phyloP scores from a whole-genome alignment of 192 early-diverging fungal species.

The Podila epicladia region DNA sequence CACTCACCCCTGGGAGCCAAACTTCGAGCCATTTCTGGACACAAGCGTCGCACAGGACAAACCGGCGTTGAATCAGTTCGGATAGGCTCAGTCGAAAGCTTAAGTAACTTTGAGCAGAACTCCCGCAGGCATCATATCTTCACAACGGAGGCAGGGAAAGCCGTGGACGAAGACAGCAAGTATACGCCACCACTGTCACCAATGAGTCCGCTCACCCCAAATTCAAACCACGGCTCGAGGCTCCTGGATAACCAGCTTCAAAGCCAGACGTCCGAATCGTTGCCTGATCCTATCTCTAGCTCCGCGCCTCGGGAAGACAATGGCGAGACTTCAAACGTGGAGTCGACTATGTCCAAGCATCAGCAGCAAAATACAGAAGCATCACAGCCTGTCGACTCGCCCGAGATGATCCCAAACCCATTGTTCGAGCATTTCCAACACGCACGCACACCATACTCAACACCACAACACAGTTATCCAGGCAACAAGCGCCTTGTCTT shows the following conservation, averaged over 20 bases:
- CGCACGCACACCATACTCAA: conserved; percentile 26
- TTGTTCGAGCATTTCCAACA: conserved; percentile 1
- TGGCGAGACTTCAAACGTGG: too few species aligned
- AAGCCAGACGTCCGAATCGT: background rate
- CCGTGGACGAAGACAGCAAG: conserved; percentile 6
- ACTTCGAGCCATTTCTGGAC: conserved; percentile 38
- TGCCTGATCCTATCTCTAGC: too few species aligned
- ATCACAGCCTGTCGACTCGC: background rate
- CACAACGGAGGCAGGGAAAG: background rate
- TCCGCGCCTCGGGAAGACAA: too few species aligned
- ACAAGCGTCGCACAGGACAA: background rate
- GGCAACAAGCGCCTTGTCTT: background rate
- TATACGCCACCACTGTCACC: conserved; percentile 35
- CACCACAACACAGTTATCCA: conserved; percentile 24
- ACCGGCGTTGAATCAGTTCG: conserved; percentile 23
- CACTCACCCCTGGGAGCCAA: conserved; percentile 42
- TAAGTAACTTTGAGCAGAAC: conserved; percentile 30
- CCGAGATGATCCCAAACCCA: background rate
- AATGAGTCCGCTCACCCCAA: conserved; percentile 21
- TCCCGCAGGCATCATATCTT: conserved; percentile 1
- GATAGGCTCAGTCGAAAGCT: conserved; percentile 40
- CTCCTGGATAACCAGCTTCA: conserved; percentile 1
- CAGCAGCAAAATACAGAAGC: too few species aligned
- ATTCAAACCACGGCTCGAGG: conserved; percentile 10
- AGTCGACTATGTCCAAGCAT: background rate